A percentile compares a stretch with the other conserved stretches of the same genome.
Conservation (phyloP, 805 yeast genomes). For the Candida mattraensis region DNA sequence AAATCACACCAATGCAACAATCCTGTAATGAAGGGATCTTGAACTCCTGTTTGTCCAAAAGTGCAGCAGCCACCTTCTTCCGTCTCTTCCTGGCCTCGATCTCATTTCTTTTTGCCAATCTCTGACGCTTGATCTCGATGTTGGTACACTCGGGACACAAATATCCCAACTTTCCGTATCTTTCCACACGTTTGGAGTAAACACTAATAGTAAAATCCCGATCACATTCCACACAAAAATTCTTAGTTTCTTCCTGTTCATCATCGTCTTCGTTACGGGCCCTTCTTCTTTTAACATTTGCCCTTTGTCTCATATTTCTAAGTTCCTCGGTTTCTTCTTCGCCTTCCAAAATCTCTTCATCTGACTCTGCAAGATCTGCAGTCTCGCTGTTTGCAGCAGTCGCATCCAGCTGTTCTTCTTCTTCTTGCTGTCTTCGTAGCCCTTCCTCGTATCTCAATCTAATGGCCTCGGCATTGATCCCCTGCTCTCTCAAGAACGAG, state of each 20-base stretch:
- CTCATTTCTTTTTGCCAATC: conserved; percentile 50
- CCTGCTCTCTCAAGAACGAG: conserved; percentile 83
- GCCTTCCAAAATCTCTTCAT: conserved; percentile 38
- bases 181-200: conserved; percentile 53
- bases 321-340: conserved; percentile 26
- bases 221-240: conserved; percentile 61
- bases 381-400: conserved; percentile 16
- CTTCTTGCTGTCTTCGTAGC: conserved; percentile 36
- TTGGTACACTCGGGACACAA: conserved; percentile 64
- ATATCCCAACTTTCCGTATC: conserved; percentile 57
- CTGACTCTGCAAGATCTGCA: conserved; percentile 19
- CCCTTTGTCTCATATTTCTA: conserved; percentile 19
- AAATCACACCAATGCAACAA: conserved; percentile 67
- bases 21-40: conserved; percentile 76
- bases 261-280: conserved; percentile 31
- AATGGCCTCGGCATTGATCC: conserved; percentile 81
- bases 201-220: conserved; percentile 59
- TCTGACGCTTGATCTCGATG: conserved; percentile 41
- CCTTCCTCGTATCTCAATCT: conserved; percentile 42
- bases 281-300: conserved; percentile 37
- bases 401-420: conserved; percentile 23
- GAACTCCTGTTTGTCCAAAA: conserved; percentile 68
- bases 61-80: conserved; percentile 79
- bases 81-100: conserved; percentile 69
- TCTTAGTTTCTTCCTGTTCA: conserved; percentile 50